Base-by-base conservation (phyloP, 2,329 filamentous ascomycete species). In the Fusarium xylarioides region DNA sequence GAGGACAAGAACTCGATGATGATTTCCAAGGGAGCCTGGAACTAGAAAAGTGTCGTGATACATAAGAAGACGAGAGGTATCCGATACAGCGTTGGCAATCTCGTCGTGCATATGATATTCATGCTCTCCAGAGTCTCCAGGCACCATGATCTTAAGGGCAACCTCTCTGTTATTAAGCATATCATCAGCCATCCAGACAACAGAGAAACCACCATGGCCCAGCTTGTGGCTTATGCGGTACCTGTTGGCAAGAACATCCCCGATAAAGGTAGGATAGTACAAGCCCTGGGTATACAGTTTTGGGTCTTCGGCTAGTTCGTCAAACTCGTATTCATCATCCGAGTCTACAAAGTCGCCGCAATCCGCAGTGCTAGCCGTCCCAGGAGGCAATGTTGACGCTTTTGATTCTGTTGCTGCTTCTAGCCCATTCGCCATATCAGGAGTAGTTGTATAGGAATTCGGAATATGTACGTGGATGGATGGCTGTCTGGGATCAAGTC, bases 1-100 rank as follows among this genome's bases (percentile, higher is more conserved):
- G 30, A 71, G 54, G 35, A 63, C 47, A 50, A 71, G 57, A 18
- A 71, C 65, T 35, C 60, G 44, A 32, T 62, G 49, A 40, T 32
- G 28, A 30, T 30, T 16, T 15, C 49, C 40, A 21, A 26, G 23
- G 40, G 34, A 38, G 43, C 34, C 62, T 35, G 5, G 9, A 11
- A 70, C 37, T 19, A 55, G 47, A 35, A 70, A 70, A 4, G 50
- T 58, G 11, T 63, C 57, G 15, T 50, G 26, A 34, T 42, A 63
- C 6, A 59, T 4, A 26, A 63, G 37, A 23, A 70, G 62, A 35
- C 30, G 43, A 30, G 35, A 42, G 30, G 52, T 66, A 50, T 70
- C 49, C 19, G 15, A 35, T 35, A 70, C 52, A 26, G 43, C 40
- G 23, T 30, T n/a, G 11, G 26, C 15, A 32, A 68, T 61, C 19